These are phyloP conservation scores for Pythium brassicae DNA, from an alignment of 352 stramenopile genomes.

Conservation along the genomic window DNA sequence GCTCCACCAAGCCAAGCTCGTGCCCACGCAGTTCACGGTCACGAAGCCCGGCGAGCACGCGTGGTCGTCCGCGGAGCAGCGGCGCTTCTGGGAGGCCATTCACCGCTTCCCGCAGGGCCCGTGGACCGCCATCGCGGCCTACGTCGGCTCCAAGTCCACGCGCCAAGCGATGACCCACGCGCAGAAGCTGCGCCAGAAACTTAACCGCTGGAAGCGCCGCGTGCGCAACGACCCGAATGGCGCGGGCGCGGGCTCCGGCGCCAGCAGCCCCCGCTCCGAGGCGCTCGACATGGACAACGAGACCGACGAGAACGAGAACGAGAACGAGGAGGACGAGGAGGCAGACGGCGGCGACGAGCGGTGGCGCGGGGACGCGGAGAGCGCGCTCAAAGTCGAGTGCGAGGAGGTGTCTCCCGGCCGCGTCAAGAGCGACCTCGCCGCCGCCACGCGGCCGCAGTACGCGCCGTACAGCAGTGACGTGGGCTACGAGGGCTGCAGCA, in stretches of 20 bases:
- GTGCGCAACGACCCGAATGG: constrained; percentile 19
- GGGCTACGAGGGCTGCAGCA: not conserved
- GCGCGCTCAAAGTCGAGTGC: not conserved
- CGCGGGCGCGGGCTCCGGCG: not conserved
- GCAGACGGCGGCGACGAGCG: no score
- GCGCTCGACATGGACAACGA: constrained; percentile 2
- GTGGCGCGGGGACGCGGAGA: not conserved
- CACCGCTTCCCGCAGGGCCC: constrained; percentile 52
- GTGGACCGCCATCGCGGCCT: constrained; percentile 56
- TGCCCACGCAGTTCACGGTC: constrained; percentile 54
- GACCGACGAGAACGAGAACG: not conserved
- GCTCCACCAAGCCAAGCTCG: constrained; percentile 47
- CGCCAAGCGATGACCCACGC: constrained; percentile 67
- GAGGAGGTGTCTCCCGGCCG: constrained; percentile 1
- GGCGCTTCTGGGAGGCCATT: constrained; percentile 56
- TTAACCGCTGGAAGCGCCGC: constrained; percentile 49
- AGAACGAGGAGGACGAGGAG: not conserved
- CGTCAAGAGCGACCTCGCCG: constrained; percentile 2
- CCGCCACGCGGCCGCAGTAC: no score
- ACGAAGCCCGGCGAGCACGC: constrained; percentile 46
- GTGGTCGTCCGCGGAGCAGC: constrained; percentile 41
- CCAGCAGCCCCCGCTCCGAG: constrained; percentile 12
- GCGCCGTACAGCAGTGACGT: no score
- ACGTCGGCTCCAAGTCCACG: constrained; percentile 56
- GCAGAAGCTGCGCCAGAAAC: constrained; percentile 67